phyloP scores from a whole-genome alignment of 1,284 basidiomycete genomes.

The Irpex lacteus region DNA sequence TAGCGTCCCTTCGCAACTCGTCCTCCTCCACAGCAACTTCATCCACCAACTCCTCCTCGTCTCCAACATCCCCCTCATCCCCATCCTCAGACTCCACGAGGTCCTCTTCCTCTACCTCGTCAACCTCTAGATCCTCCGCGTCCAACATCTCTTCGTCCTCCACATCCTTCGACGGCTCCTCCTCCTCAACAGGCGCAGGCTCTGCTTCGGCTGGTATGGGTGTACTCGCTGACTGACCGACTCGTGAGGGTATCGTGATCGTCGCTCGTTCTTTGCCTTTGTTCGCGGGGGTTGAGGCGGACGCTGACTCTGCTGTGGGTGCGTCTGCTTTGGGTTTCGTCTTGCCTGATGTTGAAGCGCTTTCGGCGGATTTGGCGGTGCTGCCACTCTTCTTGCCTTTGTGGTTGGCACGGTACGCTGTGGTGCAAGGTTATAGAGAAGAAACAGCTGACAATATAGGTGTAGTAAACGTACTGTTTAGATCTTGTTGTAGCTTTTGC shows the following conservation, averaged over 20 bases:
- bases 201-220: constrained; percentile 16
- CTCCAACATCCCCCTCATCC: constrained; percentile 17
- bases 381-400: constrained; percentile 55
- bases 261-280: constrained; percentile 29
- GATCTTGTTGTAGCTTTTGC: constrained; percentile 65
- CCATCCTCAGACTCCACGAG: constrained; percentile 19
- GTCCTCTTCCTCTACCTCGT: constrained; percentile 17
- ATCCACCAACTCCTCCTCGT: neutral
- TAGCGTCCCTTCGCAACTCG: constrained; percentile 4
- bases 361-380: constrained; percentile 20
- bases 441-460: neutral
- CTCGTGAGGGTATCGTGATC: constrained; percentile 20
- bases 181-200: constrained; percentile 18
- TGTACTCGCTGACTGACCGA: neutral
- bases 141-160: constrained; percentile 19
- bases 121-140: constrained; percentile 15
- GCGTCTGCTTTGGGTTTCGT: constrained; percentile 21
- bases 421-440: neutral
- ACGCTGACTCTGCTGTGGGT: neutral
- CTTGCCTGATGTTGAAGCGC: constrained; percentile 8
- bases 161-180: constrained; percentile 23
- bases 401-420: constrained; percentile 58
- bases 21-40: constrained; percentile 11
- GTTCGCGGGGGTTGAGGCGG: neutral
- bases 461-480: constrained; percentile 49